These are phyloP conservation scores for Coffea humblotiana DNA, from an alignment of 305 asterid species.

Conservation along the genomic window DNA sequence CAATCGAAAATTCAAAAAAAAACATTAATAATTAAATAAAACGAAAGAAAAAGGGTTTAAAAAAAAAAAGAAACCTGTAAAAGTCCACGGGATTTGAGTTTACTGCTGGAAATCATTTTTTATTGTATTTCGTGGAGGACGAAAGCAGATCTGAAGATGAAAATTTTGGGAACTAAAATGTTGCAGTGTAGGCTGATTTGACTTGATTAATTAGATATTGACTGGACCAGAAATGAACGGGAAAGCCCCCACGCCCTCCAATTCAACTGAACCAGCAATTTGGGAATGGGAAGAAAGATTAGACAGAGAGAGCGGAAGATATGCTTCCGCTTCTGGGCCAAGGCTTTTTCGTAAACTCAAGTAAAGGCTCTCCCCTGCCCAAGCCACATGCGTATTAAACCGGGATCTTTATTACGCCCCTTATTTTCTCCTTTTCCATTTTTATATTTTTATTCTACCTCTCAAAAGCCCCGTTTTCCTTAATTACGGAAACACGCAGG, in stretches of 20 bases:
- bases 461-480: too few relatives aligned
- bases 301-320: too few relatives aligned
- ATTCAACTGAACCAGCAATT: background rate
- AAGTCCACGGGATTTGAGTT: slow-evolving; percentile 93
- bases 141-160: slow-evolving; percentile 26
- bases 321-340: background rate
- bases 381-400: too few relatives aligned
- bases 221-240: background rate
- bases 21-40: background rate
- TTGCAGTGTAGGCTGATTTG: background rate
- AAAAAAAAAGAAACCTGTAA: slow-evolving; percentile 58
- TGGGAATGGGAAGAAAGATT: background rate
- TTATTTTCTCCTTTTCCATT: too few relatives aligned
- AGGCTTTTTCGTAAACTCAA: slow-evolving; percentile 1
- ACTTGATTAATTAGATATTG: background rate
- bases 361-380: background rate
- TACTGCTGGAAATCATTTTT: slow-evolving; percentile 70
- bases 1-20: background rate
- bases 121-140: background rate
- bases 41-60: background rate
- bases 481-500: too few relatives aligned
- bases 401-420: too few relatives aligned
- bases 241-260: background rate
- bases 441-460: too few relatives aligned
- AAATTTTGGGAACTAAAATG: background rate